Percentiles rank a stretch among this genome's conserved stretches.
Evolutionary conservation across 1,284 basidiomycete species (phyloP).

Genomic region (Mycena citricolor): DNA sequence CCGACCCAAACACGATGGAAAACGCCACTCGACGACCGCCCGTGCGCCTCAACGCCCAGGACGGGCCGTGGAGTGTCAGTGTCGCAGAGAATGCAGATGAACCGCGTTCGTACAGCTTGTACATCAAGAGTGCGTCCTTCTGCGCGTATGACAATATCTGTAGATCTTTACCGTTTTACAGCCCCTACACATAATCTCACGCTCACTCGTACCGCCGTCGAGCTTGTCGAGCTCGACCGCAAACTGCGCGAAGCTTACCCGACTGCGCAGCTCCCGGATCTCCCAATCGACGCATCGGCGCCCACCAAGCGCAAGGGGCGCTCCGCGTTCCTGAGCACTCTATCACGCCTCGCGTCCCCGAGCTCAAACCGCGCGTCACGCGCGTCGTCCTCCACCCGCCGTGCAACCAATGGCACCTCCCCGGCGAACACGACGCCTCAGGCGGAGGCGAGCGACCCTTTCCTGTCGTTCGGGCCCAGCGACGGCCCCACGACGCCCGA

Average conservation of each 20-base stretch:
- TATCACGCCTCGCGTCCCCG: conserved; percentile 74
- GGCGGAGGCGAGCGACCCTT: conserved; percentile 61
- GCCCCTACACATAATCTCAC: conserved; percentile 88
- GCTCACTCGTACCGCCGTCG: conserved; percentile 71
- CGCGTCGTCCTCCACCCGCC: conserved; percentile 32
- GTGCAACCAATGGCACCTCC: conserved; percentile 43
- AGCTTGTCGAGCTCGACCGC: conserved; percentile 74
- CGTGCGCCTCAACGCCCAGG: conserved; percentile 57
- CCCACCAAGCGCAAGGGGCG: conserved; percentile 76
- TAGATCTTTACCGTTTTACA: conserved; percentile 33
- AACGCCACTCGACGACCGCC: conserved; percentile 30
- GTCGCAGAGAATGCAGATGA: conserved; percentile 70
- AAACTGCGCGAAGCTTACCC: conserved; percentile 67
- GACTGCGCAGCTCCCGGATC: conserved; percentile 51
- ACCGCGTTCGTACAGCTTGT: conserved; percentile 59
- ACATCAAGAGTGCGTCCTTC: conserved; percentile 62
- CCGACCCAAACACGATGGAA: conserved; percentile 22
- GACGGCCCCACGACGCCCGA: conserved; percentile 21
- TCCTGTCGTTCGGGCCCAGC: conserved; percentile 40
- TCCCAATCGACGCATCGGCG: conserved; percentile 57
- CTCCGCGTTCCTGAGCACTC: conserved; percentile 77
- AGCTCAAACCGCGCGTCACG: conserved; percentile 44
- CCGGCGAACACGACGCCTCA: conserved; percentile 54
- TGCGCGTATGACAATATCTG: too few species aligned
- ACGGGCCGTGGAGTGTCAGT: conserved; percentile 73